A percentile compares a stretch with the other conserved stretches of the same genome.
phyloP scores from a whole-genome alignment of 1,284 basidiomycete species.

The Cryptococcus depauperatus region DNA sequence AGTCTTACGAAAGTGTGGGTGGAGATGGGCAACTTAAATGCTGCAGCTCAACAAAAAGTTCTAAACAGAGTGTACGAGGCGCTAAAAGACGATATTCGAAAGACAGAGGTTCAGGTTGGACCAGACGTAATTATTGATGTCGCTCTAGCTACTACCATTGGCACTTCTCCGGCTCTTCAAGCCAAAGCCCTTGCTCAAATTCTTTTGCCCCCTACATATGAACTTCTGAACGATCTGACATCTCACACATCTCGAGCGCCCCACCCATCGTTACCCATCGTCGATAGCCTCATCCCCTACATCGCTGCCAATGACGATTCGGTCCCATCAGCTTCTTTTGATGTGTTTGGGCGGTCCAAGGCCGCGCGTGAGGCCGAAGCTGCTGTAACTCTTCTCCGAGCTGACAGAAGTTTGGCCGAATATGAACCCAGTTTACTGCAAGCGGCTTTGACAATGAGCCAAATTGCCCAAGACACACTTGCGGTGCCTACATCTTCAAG shows the following conservation, averaged over 20 bases:
- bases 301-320: background rate
- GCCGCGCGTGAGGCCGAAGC: slow-evolving; percentile 62
- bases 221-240: slow-evolving; percentile 13
- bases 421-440: slow-evolving; percentile 19
- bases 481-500: slow-evolving; percentile 50
- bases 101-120: slow-evolving; percentile 20
- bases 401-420: slow-evolving; percentile 57
- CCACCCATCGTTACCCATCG: slow-evolving; percentile 55
- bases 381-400: slow-evolving; percentile 54
- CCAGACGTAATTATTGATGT: slow-evolving; percentile 34
- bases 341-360: slow-evolving; percentile 43
- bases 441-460: slow-evolving; percentile 31
- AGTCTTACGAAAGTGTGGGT: slow-evolving; percentile 19
- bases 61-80: slow-evolving; percentile 17
- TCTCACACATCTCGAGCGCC: slow-evolving; percentile 46
- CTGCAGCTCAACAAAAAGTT: slow-evolving; percentile 14
- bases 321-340: slow-evolving; percentile 31
- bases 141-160: slow-evolving; percentile 25
- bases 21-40: slow-evolving; percentile 3
- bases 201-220: slow-evolving; percentile 20
- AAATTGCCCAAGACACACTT: slow-evolving; percentile 47
- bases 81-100: slow-evolving; percentile 15
- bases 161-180: slow-evolving; percentile 7
- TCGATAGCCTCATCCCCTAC: slow-evolving; percentile 49
- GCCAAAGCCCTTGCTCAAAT: slow-evolving; percentile 12